Evolutionary conservation across 805 yeast genomes (phyloP).

Genomic region (Candida yuanshanica): DNA sequence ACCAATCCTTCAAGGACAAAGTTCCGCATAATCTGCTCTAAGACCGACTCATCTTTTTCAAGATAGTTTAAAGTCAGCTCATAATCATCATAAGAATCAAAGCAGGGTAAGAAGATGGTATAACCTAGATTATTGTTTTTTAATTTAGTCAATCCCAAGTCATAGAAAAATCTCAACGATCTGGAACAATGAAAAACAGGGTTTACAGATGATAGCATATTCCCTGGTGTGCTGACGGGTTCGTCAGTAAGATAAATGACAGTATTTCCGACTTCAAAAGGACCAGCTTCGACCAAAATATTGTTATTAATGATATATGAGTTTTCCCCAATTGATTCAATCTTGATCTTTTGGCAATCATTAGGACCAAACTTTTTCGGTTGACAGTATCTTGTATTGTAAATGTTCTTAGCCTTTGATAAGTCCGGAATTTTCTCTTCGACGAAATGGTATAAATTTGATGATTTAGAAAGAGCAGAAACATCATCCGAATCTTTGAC

Average conservation of each 20-base stretch:
- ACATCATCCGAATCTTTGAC: conserved; percentile 30
- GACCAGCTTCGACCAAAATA: conserved; percentile 37
- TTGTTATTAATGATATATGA: conserved; percentile 50
- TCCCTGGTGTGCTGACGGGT: conserved; percentile 56
- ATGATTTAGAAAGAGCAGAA: conserved; percentile 25
- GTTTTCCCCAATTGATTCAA: conserved; percentile 29
- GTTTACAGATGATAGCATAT: conserved; percentile 59
- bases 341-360: conserved; percentile 57
- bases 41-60: conserved; percentile 41
- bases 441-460: conserved; percentile 60
- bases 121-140: conserved; percentile 56
- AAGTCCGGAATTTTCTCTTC: conserved; percentile 35
- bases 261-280: conserved; percentile 53
- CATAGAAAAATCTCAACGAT: conserved; percentile 52
- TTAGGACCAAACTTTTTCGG: conserved; percentile 48
- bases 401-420: conserved; percentile 27
- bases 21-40: conserved; percentile 50
- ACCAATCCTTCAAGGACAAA: conserved; percentile 56
- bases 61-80: conserved; percentile 59
- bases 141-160: conserved; percentile 46
- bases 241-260: conserved; percentile 61
- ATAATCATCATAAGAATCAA: conserved; percentile 61
- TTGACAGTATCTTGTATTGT: conserved; percentile 47
- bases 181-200: conserved; percentile 58
- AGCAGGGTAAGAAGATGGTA: conserved; percentile 74